Evolutionary conservation across 208 protist genomes (phyloP).

Genomic region (Trichomonas tenax): DNA sequence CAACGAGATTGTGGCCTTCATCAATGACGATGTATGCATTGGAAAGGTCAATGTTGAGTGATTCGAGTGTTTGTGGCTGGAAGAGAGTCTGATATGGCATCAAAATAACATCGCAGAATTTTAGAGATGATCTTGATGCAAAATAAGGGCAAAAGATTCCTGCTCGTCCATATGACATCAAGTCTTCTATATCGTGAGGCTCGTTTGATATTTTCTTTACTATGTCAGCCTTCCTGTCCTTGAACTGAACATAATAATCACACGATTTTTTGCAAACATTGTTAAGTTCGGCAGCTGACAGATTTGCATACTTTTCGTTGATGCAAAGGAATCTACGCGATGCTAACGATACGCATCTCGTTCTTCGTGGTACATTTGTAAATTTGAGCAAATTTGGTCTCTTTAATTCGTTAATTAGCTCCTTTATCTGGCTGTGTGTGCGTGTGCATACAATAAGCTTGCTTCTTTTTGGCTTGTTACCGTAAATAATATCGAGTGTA

Average conservation of each 20-base stretch:
- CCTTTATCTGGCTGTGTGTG: constrained; percentile 5
- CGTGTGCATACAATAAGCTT: neutral
- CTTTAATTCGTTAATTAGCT: neutral
- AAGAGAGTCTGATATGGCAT: neutral
- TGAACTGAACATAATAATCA: neutral
- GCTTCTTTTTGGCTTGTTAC: neutral
- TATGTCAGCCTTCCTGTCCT: neutral
- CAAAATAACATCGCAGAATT: neutral
- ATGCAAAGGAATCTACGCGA: neutral
- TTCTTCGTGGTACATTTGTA: neutral
- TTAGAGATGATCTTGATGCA: neutral
- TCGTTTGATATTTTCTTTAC: neutral
- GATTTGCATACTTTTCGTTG: neutral
- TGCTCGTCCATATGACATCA: neutral
- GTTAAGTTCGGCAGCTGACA: neutral
- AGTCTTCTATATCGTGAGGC: neutral
- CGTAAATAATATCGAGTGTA: neutral
- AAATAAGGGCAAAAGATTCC: neutral
- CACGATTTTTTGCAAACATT: neutral
- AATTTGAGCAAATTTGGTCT: neutral
- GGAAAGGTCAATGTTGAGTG: neutral
- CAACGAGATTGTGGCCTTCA: constrained; percentile 10
- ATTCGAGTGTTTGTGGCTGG: neutral
- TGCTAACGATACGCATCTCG: neutral
- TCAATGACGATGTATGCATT: constrained; percentile 17